Base-by-base conservation (phyloP, 768 basidiomycete genomes). In the Boletus pseudopeckii region DNA sequence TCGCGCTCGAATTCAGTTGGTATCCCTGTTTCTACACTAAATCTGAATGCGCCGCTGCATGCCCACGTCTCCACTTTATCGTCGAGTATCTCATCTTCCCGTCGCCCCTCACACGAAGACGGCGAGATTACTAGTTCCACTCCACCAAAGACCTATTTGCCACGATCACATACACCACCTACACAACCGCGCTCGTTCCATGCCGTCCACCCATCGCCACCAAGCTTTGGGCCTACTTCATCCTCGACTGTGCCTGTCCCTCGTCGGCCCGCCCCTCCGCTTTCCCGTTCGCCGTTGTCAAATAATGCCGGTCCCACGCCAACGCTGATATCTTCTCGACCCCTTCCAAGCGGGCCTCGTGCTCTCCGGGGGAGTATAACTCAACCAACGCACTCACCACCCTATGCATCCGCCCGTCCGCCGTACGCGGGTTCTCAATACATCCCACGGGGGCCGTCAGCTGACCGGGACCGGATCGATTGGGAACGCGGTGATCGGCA, bases 381-480 rank as follows among this genome's bases (percentile, higher is more conserved):
- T 40, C 67, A 64, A 48, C 40, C 64, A 11, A 58, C 61, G 4
- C 59, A 68, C 38, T 36, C 65, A 26, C 54, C 60, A 1, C 40
- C 64, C 2, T 64, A 59, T 39, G 36, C 50, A 26, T 48, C 62
- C 9, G 26, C 39, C 45, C 61, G 59, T 40, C 63, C 66, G 48
- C 54, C 68, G 22, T 64, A 62, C 11, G 37, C 52, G 14, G 61
- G 68, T 28, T 64, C 72, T 43, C 72, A 71, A 38, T 70, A 74
- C 42, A 71, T 75, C 5, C 80, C 81, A 33, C 73, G 81, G 1
- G 80, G 79, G 5, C 81, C 80, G 3, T 78, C 76, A 10, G 79
- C 77, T 2, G 81, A 81, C 59, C 72, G 81, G 3, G 80, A 82
- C 20, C 66, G 78, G 14, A 53, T 58, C 14, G 80, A 79, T 17